phyloP scores from a whole-genome alignment of 345 rosid species.

The Salix koriyanagi region DNA sequence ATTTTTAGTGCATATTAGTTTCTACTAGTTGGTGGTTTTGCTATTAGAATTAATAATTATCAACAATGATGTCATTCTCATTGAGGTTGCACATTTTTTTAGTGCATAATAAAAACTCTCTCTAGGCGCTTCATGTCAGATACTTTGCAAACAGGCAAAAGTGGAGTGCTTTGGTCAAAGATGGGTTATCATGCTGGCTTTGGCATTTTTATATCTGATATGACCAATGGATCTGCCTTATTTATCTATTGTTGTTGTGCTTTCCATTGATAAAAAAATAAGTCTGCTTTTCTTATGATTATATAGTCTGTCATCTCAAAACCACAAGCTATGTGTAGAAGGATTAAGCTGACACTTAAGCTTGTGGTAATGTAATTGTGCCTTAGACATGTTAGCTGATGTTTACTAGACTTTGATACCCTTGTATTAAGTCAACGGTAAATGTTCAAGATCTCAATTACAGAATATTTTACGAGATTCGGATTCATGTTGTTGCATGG shows the following conservation, averaged over 20 bases:
- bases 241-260: neutral
- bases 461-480: neutral
- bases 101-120: neutral
- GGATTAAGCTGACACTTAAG: neutral
- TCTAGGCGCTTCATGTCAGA: neutral
- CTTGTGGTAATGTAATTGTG: neutral
- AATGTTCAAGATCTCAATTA: neutral
- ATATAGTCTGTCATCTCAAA: neutral
- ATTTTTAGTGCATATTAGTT: neutral
- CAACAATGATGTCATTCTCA: neutral
- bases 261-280: neutral
- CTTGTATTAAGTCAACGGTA: neutral
- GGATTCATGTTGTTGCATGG: neutral
- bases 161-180: neutral
- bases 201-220: neutral
- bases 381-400: neutral
- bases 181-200: neutral
- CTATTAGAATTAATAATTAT: neutral
- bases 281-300: neutral
- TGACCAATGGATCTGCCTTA: neutral
- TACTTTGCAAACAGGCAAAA: neutral
- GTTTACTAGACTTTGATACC: neutral
- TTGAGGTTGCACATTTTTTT: neutral
- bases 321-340: neutral
- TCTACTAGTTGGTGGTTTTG: neutral